These are phyloP conservation scores for Exophiala xenobiotica DNA, from an alignment of 2,329 filamentous ascomycete species.

Conservation along the genomic window DNA sequence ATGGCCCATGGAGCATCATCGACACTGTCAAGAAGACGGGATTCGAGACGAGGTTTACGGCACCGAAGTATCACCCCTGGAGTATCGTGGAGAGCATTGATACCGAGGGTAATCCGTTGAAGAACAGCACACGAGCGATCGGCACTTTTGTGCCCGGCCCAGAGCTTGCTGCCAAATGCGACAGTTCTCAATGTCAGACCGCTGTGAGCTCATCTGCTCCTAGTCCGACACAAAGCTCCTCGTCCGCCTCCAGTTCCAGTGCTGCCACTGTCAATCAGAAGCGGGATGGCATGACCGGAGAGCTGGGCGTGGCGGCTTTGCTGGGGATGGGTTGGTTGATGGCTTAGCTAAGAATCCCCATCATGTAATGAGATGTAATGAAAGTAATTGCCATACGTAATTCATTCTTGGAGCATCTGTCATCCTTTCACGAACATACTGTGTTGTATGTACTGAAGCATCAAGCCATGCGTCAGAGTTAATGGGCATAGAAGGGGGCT, in stretches of 20 bases:
- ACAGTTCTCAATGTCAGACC: conserved; percentile 13
- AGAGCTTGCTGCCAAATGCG: conserved; percentile 15
- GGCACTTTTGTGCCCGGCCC: conserved; percentile 23
- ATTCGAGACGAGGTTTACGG: conserved; percentile 41
- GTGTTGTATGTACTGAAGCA: too few relatives aligned
- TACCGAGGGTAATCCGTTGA: conserved; percentile 15
- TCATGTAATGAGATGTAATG: too few relatives aligned
- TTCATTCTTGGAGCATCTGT: too few relatives aligned
- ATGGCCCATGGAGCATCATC: conserved; percentile 32
- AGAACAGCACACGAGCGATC: conserved; percentile 18
- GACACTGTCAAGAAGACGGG: conserved; percentile 36
- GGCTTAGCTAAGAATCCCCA: too few relatives aligned
- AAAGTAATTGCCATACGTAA: too few relatives aligned
- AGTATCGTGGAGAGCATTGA: conserved; percentile 23
- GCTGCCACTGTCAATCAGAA: neutral
- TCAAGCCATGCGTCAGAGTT: too few relatives aligned
- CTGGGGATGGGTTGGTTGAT: neutral
- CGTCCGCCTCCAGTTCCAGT: conserved; percentile 10
- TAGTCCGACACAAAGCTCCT: neutral
- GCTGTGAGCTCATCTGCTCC: conserved; percentile 3
- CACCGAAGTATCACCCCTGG: conserved; percentile 14
- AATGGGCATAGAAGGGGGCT: too few relatives aligned
- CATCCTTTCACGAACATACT: too few relatives aligned
- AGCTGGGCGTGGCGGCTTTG: neutral
- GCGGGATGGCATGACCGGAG: neutral